Evolutionary conservation across 2,329 filamentous ascomycete genomes (phyloP).

Genomic region (Penicillium hesseltinei): DNA sequence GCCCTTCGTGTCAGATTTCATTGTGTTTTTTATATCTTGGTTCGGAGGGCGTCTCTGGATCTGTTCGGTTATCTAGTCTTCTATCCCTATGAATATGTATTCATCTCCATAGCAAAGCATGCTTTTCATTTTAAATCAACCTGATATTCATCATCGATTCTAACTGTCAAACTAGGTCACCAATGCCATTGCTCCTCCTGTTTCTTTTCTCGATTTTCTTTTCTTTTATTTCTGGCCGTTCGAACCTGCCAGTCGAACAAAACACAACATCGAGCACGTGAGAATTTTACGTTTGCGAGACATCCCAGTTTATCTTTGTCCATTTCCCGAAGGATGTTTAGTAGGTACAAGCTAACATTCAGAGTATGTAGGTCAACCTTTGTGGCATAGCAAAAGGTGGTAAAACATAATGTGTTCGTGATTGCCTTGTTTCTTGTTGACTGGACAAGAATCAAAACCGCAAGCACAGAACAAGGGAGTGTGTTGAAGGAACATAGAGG

Average conservation of each 20-base stretch:
- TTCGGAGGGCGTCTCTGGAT: background rate
- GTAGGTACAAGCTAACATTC: background rate
- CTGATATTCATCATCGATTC: background rate
- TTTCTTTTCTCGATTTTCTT: background rate
- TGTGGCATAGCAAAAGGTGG: accelerated
- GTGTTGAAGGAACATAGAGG: background rate
- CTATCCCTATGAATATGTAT: background rate
- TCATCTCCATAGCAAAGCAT: background rate
- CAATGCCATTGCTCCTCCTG: background rate
- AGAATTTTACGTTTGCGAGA: background rate
- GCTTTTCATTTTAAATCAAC: background rate
- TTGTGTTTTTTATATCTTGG: background rate
- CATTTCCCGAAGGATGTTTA: background rate
- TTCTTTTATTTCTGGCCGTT: background rate
- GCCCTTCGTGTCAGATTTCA: background rate
- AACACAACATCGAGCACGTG: accelerated
- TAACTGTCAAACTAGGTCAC: background rate
- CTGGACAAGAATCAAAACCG: background rate
- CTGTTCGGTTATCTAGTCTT: background rate
- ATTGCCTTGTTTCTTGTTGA: background rate
- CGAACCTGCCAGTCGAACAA: background rate
- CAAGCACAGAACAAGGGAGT: background rate
- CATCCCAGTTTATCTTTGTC: background rate
- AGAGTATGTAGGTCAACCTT: background rate
- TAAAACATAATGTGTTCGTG: background rate